phyloP scores from a whole-genome alignment of 2,329 filamentous ascomycete species.

The Xylariales sp. region DNA sequence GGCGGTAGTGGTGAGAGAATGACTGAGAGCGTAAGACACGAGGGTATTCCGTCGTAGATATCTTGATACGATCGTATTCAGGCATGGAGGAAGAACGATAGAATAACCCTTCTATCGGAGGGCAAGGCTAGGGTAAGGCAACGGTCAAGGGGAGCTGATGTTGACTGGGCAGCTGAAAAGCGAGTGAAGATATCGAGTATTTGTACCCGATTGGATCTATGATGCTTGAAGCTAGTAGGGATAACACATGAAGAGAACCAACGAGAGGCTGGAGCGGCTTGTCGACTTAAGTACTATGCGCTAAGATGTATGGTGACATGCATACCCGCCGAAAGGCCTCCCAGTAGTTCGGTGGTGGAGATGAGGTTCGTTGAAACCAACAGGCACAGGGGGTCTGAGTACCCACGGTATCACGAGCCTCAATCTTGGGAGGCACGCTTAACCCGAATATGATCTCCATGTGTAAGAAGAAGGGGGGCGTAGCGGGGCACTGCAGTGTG shows the following conservation, averaged over 20 bases:
- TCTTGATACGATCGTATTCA: slow-evolving; percentile 41
- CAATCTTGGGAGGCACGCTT: slow-evolving; percentile 28
- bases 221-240: slow-evolving; percentile 45
- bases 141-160: slow-evolving; percentile 31
- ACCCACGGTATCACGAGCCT: slow-evolving; percentile 33
- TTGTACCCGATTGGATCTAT: slow-evolving; percentile 33
- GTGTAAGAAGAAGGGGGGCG: slow-evolving; percentile 12
- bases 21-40: slow-evolving; percentile 43
- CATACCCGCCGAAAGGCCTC: slow-evolving; percentile 45
- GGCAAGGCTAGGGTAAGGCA: slow-evolving; percentile 22
- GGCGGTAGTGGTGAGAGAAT: slow-evolving; percentile 41
- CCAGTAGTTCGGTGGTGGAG: slow-evolving; percentile 25
- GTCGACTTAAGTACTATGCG: slow-evolving; percentile 42
- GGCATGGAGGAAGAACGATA: slow-evolving; percentile 30
- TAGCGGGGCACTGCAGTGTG: slow-evolving; percentile 32
- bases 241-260: slow-evolving; percentile 39
- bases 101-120: slow-evolving; percentile 36
- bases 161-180: slow-evolving; percentile 33
- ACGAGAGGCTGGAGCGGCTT: slow-evolving; percentile 39
- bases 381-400: slow-evolving; percentile 25
- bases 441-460: slow-evolving; percentile 24
- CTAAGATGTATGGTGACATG: slow-evolving; percentile 41
- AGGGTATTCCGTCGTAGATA: slow-evolving; percentile 31
- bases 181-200: slow-evolving; percentile 23
- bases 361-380: slow-evolving; percentile 25